Base-by-base conservation (phyloP, 2,329 filamentous ascomycete species). In the Alternaria solani region DNA sequence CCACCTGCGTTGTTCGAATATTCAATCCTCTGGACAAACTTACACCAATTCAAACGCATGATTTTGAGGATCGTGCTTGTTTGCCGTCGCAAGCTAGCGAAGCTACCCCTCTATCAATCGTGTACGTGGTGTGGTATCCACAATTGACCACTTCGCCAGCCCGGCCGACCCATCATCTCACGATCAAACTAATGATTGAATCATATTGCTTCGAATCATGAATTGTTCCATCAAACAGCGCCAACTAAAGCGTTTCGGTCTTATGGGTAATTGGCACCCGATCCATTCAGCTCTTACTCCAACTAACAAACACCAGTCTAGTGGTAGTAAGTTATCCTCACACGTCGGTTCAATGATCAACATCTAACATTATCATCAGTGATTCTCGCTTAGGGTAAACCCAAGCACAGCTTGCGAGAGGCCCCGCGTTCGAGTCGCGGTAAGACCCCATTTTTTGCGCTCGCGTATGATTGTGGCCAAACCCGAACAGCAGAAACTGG, bases 311-410 rank as follows among this genome's bases (percentile, higher is more conserved):
- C 20, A 23, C 20, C 20, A 23, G 20, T 59, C 85, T 87, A 87
- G 86, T 85, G 86, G 86, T 88, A 88, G 32, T 36, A 36, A 0
- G 32, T 36, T 14, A 14, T 36, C 14, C 5, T 16, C 14, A 2
- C 2, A 5, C 4, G 11, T 6, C 14, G 14, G 5, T 12, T 6
- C 11, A 34, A 16, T 34, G 4, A 4, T 7, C 32, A 16, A 0
- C 14, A 36, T 36, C 32, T 36, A 36, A 36, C 32, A 36, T 36
- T 0, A 23, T 16, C 8, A 7, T 36, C 14, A 36, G 32, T 88
- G 86, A 88, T 89, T 88, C 86, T 87, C 86, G 86, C 87, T 88
- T 88, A 88, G 87, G 86, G 86, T 75, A 56, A 46, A 54, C 59
- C 56, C 49, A 36, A 62, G 51, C 46, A 59, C 8, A 32, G 46